Conservation (phyloP, 2,329 filamentous ascomycete genomes). For the Claviceps maximensis region DNA sequence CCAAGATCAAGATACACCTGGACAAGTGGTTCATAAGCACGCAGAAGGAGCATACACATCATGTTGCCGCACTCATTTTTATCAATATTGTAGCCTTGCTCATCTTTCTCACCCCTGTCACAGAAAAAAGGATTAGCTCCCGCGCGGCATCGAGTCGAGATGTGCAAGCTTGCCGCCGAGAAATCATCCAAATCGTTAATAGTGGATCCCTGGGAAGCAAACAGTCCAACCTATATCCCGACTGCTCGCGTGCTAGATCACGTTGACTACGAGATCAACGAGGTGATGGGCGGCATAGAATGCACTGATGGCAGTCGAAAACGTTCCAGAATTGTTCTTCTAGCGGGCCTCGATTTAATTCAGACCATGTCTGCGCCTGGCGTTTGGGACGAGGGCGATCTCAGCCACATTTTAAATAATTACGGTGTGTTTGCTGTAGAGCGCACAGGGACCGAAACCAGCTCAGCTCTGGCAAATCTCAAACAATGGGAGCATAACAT, state of each 20-base stretch:
- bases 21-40: background rate
- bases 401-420: constrained; percentile 74
- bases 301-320: constrained; percentile 52
- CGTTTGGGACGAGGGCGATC: constrained; percentile 73
- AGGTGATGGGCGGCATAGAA: constrained; percentile 61
- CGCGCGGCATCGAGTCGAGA: constrained; percentile 35
- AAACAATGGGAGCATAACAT: constrained; percentile 77
- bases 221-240: constrained; percentile 67
- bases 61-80: background rate
- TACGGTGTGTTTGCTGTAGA: constrained; percentile 83
- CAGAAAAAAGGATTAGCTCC: constrained; percentile 25
- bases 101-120: background rate
- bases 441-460: constrained; percentile 75
- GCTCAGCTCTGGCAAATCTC: constrained; percentile 71
- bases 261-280: constrained; percentile 80
- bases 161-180: constrained; percentile 73
- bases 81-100: background rate
- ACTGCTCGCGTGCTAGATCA: constrained; percentile 85
- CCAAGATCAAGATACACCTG: background rate
- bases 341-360: constrained; percentile 67
- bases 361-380: constrained; percentile 60
- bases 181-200: constrained; percentile 63
- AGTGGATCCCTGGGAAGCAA: constrained; percentile 82
- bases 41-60: background rate
- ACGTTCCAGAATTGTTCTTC: constrained; percentile 59